Percentiles rank a stretch among this genome's conserved stretches.
phyloP scores from a whole-genome alignment of 164 flowering plant genomes.

The Vitis rotundifolia region DNA sequence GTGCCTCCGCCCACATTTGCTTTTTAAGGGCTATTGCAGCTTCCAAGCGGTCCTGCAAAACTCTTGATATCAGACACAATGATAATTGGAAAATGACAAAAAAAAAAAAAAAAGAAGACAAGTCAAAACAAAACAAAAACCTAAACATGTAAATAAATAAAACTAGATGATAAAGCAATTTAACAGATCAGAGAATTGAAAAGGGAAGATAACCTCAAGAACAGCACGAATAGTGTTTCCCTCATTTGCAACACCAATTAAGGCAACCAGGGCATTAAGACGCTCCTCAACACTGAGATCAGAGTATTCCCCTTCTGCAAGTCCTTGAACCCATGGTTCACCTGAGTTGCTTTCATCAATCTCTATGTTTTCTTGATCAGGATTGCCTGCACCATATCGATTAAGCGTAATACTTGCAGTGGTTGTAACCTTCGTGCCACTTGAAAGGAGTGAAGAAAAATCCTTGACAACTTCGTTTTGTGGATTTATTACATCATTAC shows the following conservation, averaged over 20 bases:
- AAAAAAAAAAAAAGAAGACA: background rate
- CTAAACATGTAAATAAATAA: background rate
- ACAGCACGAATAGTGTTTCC: conserved; percentile 81
- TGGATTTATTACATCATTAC: conserved; percentile 26
- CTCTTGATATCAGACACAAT: conserved; percentile 3
- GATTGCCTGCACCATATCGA: conserved; percentile 26
- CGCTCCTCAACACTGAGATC: conserved; percentile 94
- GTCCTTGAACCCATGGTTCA: conserved; percentile 91
- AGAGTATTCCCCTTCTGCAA: conserved; percentile 85
- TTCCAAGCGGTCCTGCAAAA: conserved; percentile 87
- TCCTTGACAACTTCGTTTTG: conserved; percentile 29
- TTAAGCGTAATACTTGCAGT: conserved; percentile 24
- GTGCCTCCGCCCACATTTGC: conserved; percentile 98
- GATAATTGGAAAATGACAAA: background rate
- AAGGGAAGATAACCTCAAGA: conserved; percentile 64
- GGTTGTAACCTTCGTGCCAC: conserved; percentile 29
- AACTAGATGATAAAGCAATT: background rate
- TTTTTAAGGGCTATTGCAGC: conserved; percentile 92
- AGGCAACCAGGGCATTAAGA: conserved; percentile 84
- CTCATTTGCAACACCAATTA: conserved; percentile 86
- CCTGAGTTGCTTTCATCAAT: conserved; percentile 82
- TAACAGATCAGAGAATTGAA: background rate
- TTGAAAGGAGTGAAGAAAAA: conserved; percentile 28
- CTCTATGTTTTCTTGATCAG: conserved; percentile 56
- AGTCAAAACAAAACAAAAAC: background rate